Conservation (phyloP, 75 land plant species). For the Pinus albicaulis region DNA sequence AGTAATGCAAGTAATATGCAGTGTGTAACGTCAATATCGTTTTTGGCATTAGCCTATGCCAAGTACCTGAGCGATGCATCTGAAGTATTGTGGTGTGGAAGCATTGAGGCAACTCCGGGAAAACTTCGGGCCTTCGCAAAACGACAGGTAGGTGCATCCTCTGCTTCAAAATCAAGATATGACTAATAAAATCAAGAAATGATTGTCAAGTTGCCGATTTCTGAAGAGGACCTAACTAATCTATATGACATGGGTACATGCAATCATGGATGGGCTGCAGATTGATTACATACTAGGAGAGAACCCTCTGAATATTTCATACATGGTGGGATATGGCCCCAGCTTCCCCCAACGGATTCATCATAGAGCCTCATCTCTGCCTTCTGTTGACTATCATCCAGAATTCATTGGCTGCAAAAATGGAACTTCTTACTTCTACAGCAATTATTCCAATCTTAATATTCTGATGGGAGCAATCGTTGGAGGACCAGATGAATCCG, state of each 20-base stretch:
- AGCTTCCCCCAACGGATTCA: slow-evolving; percentile 72
- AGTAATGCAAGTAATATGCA: slow-evolving; percentile 63
- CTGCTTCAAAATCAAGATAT: too few relatives aligned
- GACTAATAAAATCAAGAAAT: too few relatives aligned
- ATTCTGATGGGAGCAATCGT: slow-evolving; percentile 65
- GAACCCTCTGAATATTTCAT: slow-evolving; percentile 74
- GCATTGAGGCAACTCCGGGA: too few relatives aligned
- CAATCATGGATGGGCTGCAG: slow-evolving; percentile 11
- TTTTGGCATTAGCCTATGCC: slow-evolving; percentile 71
- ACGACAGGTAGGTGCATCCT: too few relatives aligned
- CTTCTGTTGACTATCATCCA: slow-evolving; percentile 47
- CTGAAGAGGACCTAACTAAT: too few relatives aligned
- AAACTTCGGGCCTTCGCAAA: background rate
- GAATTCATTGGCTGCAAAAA: slow-evolving; percentile 38
- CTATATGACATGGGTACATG: background rate
- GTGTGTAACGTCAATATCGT: slow-evolving; percentile 68
- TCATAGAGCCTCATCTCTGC: slow-evolving; percentile 85
- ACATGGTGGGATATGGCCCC: slow-evolving; percentile 90
- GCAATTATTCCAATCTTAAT: slow-evolving; percentile 62
- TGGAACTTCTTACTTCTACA: slow-evolving; percentile 55
- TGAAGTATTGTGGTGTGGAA: background rate
- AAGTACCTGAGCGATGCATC: slow-evolving; percentile 47
- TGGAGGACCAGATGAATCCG: slow-evolving; percentile 74
- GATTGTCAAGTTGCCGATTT: too few relatives aligned
- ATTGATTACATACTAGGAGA: slow-evolving; percentile 88